Evolutionary conservation across 768 basidiomycete species (phyloP), one percentile per base, ranked within the genome.

Genomic region (Trametes maxima): DNA sequence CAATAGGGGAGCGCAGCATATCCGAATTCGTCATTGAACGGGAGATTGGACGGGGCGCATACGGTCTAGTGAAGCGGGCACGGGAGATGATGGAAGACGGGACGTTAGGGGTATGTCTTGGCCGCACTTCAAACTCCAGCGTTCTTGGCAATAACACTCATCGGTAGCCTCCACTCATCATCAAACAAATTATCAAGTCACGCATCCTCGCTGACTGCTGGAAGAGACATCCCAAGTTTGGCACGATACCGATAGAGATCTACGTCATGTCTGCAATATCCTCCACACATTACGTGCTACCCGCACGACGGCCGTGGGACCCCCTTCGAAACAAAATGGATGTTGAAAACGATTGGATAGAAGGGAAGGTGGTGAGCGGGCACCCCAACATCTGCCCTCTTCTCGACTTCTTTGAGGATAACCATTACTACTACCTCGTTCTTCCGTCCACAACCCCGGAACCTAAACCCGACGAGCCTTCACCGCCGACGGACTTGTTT

Each of bases 141-240:
- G 44, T 17, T 39, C 13, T 11, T 44, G 28, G 28, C 28, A 33
- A 33, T 52, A 21, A 55, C 59, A 40, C 40, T 53, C 60, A 67
- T 70, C 63, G 70, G 67, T 57, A 95, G 94, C 89, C 94, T 3
- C 87, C 90, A 39, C 77, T 97, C 61, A 89, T 99, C 68, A 94
- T 99, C 76, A 99, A 99, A 72, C 95, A 97, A 75, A 89, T 98
- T 70, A 95, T 98, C 80, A 98, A 98, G 75, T 95, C 93, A 48
- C 91, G 97, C 53, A 99, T 99, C 61, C 83, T 99, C 54, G 96
- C 96, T 33, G 96, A 99, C 77, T 98, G 96, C 75, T 99, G 97
- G 97, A 98, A 98, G 79, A 92, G 92, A 70, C 96, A 99, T 73
- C 90, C 92, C 44, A 85, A 89, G 63, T 85, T 92, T 73, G 96